These are phyloP conservation scores for Mycena metata DNA, from an alignment of 768 basidiomycete species.

Conservation along the genomic window DNA sequence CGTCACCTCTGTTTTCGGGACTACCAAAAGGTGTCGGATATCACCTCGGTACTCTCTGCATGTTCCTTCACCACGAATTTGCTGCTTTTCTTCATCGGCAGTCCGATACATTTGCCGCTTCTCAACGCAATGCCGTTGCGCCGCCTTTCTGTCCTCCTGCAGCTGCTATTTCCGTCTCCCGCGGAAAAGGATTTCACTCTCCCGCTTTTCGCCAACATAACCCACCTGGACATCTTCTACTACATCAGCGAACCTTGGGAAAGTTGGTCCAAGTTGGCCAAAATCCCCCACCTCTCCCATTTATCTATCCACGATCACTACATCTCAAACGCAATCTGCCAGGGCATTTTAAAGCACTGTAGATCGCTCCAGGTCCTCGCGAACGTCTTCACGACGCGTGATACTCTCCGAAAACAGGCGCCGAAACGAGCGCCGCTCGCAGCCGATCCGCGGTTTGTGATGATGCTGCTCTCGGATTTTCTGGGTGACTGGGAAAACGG, in stretches of 20 bases:
- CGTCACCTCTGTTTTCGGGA: not conserved
- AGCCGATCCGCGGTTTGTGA: slow-evolving; percentile 9
- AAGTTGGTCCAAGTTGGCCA: not conserved
- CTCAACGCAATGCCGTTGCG: not conserved
- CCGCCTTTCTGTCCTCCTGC: not conserved
- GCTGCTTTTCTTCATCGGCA: not conserved
- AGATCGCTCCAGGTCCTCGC: not conserved
- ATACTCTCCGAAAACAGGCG: not conserved
- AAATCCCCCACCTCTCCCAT: slow-evolving; percentile 3
- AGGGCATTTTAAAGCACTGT: not conserved
- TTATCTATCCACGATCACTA: not conserved
- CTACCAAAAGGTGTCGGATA: not conserved
- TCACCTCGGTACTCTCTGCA: not conserved
- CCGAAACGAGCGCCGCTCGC: not conserved
- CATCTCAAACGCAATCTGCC: not conserved
- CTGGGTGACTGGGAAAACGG: slow-evolving; percentile 4
- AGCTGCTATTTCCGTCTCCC: not conserved
- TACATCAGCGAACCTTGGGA: not conserved
- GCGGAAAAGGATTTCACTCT: not conserved
- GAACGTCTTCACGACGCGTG: not conserved
- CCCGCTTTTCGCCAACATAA: not conserved
- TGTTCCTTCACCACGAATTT: not conserved
- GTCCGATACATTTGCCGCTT: not conserved
- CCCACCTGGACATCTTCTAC: slow-evolving; percentile 8
- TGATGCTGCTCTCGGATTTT: not conserved